Evolutionary conservation across 2,329 filamentous ascomycete genomes (phyloP), one percentile per base, ranked within the genome.

Genomic region (Trichoderma sp.): DNA sequence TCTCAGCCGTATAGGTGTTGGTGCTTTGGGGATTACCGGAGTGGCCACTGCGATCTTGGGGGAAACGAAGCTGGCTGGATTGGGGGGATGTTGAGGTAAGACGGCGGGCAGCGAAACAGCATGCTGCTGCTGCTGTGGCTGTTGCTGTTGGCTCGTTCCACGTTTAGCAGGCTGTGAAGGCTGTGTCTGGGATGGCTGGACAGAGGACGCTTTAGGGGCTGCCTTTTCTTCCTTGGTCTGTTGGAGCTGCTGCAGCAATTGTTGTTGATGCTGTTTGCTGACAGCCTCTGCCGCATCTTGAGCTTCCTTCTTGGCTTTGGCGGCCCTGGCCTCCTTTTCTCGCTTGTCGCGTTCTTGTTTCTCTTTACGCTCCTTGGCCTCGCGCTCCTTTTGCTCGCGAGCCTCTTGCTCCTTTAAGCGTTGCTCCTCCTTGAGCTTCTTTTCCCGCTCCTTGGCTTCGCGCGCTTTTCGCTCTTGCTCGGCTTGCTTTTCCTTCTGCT

Each of bases 401-500:
- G 86, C 87, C 74, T 96, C 92, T 77, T 89, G 92, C 74, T 97
- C 94, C 75, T 87, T 91, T 74, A 91, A 88, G 30, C 91, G 89
- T 73, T 93, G 90, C 76, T 95, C 94, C 75, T 93, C 93, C 79
- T 91, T 94, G 71, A 89, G 88, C 80, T 91, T 95, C 82, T 93
- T 96, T 81, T 97, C 94, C 74, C 88, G 91, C 73, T 86, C 84
- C 73, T 83, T 86, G 60, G 80, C 80, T 70, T 87, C 85, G 37
- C 83, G 91, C n/a, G 78, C 77, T 79, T 94, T 97, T 69, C 93
- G 90, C 78, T 98, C 95, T 69, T 88, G 85, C 77, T 97, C 94
- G 32, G 91, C 91, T 75, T 96, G 92, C 73, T 90, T 89, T 74
- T 97, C 93, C 72, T 92, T 89, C 78, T 96, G 93, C 76, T 97